Base-by-base conservation (phyloP, 371 early-diverging fungal genomes). In the Basidiobolus heterosporus region DNA sequence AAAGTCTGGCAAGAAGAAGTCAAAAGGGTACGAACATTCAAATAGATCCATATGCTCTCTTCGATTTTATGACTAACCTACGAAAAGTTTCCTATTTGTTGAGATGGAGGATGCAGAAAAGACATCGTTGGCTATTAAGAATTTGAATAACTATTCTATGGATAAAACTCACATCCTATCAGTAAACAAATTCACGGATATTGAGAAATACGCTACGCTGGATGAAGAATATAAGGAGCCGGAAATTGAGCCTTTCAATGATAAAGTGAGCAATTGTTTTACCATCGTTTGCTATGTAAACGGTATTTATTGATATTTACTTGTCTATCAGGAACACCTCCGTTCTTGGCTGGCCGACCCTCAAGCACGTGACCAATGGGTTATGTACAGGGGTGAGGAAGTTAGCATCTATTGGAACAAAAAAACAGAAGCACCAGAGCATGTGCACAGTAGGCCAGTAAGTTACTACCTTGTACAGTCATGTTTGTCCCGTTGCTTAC, bases 311-410 rank as follows among this genome's bases (percentile, higher is more conserved):
- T 30, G 30, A 9, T 30, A 9, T 9, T 30, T 30, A 9, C 30
- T 9, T 30, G 9, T 9, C 30, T 30, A 3, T 30, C 30, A 30
- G 30, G 94, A 91, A 54, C 91, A 96, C 56, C 64, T 96, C 45
- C 74, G 78, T 57, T 78, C 82, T 51, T 92, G 91, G 89, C 70
- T 98, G 55, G 67, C 74, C 44, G 96, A 98, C 64, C 74, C 72
- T 36, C 58, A 66, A 40, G 80, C 82, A 16, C 76, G 98, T 45
- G 95, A 98, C 65, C 94, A 98, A 68, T 88, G 83, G 59, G 88
- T 80, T 23, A 69, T 86, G 60, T 78, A 88, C 49, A 78, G 79
- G 56, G 86, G 76, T 38, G 80, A 90, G 39, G 83, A 88, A 40
- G 82, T 89, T 38, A 59, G 65, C 47, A 74, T 94, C 44, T 81